Evolutionary conservation across 306 rosid species (phyloP).

Genomic region (Trifolium dubium): DNA sequence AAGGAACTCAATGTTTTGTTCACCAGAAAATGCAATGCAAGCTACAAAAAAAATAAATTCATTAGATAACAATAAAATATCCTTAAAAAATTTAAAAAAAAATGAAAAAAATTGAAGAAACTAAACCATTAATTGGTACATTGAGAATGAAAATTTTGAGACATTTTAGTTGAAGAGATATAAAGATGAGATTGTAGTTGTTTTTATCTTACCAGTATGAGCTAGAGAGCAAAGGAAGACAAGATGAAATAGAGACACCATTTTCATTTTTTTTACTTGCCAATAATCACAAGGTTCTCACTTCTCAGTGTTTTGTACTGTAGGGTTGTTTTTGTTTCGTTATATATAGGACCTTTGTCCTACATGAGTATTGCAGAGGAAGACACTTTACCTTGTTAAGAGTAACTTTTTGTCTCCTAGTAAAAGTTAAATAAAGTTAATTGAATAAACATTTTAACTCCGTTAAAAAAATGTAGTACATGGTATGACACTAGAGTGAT

Average conservation of each 20-base stretch:
- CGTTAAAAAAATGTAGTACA: not conserved
- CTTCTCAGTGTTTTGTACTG: not conserved
- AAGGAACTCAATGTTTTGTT: slow-evolving; percentile 57
- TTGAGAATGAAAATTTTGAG: slow-evolving; percentile 10
- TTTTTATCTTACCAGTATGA: slow-evolving; percentile 56
- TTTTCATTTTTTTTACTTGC: slow-evolving; percentile 37
- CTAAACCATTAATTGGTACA: not conserved
- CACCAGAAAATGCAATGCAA: slow-evolving; percentile 60
- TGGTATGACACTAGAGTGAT: not conserved
- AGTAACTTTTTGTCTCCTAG: not conserved
- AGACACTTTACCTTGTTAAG: not conserved
- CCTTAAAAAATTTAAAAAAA: not conserved
- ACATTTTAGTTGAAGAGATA: slow-evolving; percentile 9
- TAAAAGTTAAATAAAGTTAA: not conserved
- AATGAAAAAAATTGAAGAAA: slow-evolving; percentile 6
- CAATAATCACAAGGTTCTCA: not conserved
- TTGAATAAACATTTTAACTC: not conserved
- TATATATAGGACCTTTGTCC: slow-evolving; percentile 12
- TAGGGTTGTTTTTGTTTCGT: not conserved
- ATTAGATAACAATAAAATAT: not conserved
- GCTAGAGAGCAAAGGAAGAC: slow-evolving; percentile 45
- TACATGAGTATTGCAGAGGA: not conserved
- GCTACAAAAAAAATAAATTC: not conserved
- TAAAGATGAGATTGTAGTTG: slow-evolving; percentile 1
- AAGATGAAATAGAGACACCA: slow-evolving; percentile 43